Evolutionary conservation across 2,329 filamentous ascomycete species (phyloP).

Genomic region (Claviceps fusiformis): DNA sequence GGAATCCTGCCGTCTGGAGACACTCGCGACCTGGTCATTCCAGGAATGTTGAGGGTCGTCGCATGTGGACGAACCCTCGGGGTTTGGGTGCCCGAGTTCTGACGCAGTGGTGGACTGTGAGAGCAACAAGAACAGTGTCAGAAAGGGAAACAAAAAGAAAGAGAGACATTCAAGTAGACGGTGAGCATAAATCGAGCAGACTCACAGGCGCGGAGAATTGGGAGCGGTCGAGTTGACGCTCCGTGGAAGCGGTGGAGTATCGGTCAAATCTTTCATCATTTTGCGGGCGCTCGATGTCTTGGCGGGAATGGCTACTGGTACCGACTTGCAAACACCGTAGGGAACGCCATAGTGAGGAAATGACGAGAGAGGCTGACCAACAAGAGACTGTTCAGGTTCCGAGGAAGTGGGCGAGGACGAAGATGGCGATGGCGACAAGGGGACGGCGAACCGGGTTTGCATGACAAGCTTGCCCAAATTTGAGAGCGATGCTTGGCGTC

Average conservation of each 20-base stretch:
- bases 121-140: neutral
- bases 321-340: conserved; percentile 7
- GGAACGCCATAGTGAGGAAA: conserved; percentile 17
- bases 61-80: conserved; percentile 70
- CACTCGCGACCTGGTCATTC: conserved; percentile 86
- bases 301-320: conserved; percentile 19
- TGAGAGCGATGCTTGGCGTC: conserved; percentile 26
- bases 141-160: neutral
- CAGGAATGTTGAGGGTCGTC: conserved; percentile 92
- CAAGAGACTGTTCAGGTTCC: conserved; percentile 19
- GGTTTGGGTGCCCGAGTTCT: conserved; percentile 64
- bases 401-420: conserved; percentile 18
- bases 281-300: conserved; percentile 26
- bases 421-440: conserved; percentile 13
- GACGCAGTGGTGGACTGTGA: conserved; percentile 50
- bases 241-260: conserved; percentile 41
- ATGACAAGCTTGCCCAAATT: conserved; percentile 31
- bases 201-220: conserved; percentile 45
- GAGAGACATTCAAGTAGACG: neutral
- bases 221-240: conserved; percentile 46
- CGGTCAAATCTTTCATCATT: conserved; percentile 31
- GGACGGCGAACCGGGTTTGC: conserved; percentile 26
- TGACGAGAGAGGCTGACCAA: conserved; percentile 20
- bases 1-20: conserved; percentile 93
- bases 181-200: conserved; percentile 2